These are phyloP conservation scores for Penicillium vulpinum DNA, from an alignment of 2,329 filamentous ascomycete genomes.

Conservation along the genomic window DNA sequence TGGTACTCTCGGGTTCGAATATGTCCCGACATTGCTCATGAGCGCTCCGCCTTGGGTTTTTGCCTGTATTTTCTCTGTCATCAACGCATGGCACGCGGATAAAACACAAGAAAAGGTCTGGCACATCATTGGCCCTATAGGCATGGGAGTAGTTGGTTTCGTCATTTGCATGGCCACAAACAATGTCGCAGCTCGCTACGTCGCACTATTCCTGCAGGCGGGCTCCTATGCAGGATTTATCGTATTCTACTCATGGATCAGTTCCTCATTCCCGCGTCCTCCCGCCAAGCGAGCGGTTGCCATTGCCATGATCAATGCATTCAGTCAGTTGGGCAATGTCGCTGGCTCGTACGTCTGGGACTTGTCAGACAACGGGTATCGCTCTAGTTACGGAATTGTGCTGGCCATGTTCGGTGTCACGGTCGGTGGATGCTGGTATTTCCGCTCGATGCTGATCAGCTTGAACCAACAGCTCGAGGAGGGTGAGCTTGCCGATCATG, in stretches of 20 bases:
- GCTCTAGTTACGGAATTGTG: constrained; percentile 66
- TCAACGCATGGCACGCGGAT: constrained; percentile 59
- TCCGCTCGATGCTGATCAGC: constrained; percentile 50
- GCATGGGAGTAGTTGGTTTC: constrained; percentile 58
- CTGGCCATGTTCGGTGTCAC: constrained; percentile 64
- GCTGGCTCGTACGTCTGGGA: constrained; percentile 65
- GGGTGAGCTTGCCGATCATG: constrained; percentile 13
- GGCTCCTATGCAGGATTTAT: constrained; percentile 55
- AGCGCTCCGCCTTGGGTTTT: constrained; percentile 56
- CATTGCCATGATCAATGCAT: constrained; percentile 72
- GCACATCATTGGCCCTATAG: constrained; percentile 58
- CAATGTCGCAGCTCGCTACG: constrained; percentile 58
- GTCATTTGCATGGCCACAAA: constrained; percentile 61
- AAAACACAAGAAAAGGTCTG: constrained; percentile 54
- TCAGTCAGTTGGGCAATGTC: constrained; percentile 59
- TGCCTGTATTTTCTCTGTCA: constrained; percentile 57
- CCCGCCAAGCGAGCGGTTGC: constrained; percentile 72
- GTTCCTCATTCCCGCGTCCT: constrained; percentile 62
- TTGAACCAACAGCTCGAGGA: constrained; percentile 27
- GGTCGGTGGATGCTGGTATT: constrained; percentile 46
- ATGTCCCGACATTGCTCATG: constrained; percentile 31
- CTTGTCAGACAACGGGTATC: constrained; percentile 60
- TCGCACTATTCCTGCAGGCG: constrained; percentile 62
- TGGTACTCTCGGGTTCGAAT: constrained; percentile 28
- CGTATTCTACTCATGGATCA: constrained; percentile 35